Evolutionary conservation across 2,329 filamentous ascomycete species (phyloP), one percentile per base, ranked within the genome.

Genomic region (Sarocladium brachiariae): DNA sequence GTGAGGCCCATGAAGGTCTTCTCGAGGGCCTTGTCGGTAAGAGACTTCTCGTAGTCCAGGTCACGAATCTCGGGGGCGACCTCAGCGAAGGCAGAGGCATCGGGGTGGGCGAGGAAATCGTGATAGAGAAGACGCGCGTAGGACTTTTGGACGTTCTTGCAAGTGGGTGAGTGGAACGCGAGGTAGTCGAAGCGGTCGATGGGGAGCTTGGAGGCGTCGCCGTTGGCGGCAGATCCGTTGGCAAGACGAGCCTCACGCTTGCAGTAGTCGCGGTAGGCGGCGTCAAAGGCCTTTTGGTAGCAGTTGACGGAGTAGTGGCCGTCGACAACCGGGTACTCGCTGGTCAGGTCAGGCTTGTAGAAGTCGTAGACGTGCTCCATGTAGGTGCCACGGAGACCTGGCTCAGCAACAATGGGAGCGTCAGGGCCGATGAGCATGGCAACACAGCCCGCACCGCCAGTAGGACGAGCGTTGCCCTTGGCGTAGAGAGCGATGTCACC

Each of bases 311-410:
- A 92, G 77, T 83, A 90, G 69, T 91, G 87, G 54, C 87, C 87
- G 61, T 92, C 87, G 52, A 92, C 87, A 63, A 88, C 84, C 56
- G 87, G 87, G 73, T 92, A 92, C 72, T 92, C 87, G 78, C 84
- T 89, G 63, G 87, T 87, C 58, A 92, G 75, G 70, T 92, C 87
- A 62, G 87, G 87, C 83, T 92, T 92, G 82, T 89, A 92, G 69
- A 92, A 92, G 70, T 92, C 87, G 70, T 92, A 93, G 61, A 84
- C 84, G 72, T 92, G 87, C 68, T 84, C 77, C 83, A 91, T 85
- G 75, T 88, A 89, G 61, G 77, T 84, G 65, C 85, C 87, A 63
- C 87, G 84, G 64, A 90, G 80, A 65, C 88, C 88, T 49, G 87
- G 81, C 72, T 92, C 87, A 57, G 86, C 74, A 54, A 84, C 86